These are phyloP conservation scores for Galeopsis tetrahit DNA, from an alignment of 257 asterid genomes.

Conservation along the genomic window DNA sequence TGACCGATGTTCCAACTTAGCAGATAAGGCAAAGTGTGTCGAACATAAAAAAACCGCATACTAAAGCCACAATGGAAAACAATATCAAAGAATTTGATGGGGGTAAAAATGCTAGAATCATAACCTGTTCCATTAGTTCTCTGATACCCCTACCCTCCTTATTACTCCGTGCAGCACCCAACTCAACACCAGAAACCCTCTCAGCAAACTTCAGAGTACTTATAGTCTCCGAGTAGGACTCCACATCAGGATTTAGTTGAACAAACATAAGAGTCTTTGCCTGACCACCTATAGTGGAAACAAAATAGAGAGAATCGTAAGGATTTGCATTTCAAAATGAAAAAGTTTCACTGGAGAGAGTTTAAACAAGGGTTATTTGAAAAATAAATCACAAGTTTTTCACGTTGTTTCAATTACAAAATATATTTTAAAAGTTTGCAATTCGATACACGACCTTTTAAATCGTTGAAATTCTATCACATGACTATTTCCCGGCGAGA, in stretches of 20 bases:
- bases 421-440: too few species aligned
- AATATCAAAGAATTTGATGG: slow-evolving; percentile 4
- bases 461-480: too few species aligned
- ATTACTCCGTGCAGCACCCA: slow-evolving; percentile 92
- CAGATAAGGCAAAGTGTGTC: not conserved
- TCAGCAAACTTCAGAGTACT: slow-evolving; percentile 97
- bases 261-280: slow-evolving; percentile 98
- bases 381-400: too few species aligned
- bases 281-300: slow-evolving; percentile 74
- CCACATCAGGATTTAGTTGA: slow-evolving; percentile 93
- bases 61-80: slow-evolving; percentile 3
- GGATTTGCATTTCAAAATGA: slow-evolving; percentile 16
- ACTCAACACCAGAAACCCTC: slow-evolving; percentile 96
- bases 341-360: slow-evolving; percentile 10
- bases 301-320: slow-evolving; percentile 9
- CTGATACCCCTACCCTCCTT: slow-evolving; percentile 88
- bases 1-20: slow-evolving; percentile 1
- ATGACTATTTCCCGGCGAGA: too few species aligned
- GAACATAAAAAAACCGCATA: slow-evolving; percentile 23
- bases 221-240: slow-evolving; percentile 83
- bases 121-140: slow-evolving; percentile 97
- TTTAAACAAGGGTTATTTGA: not conserved
- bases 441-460: too few species aligned
- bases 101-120: slow-evolving; percentile 12
- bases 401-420: too few species aligned